Evolutionary conservation across 208 protist genomes (phyloP), one percentile per base, ranked within the genome.

Genomic region (Trypanosoma avium): DNA sequence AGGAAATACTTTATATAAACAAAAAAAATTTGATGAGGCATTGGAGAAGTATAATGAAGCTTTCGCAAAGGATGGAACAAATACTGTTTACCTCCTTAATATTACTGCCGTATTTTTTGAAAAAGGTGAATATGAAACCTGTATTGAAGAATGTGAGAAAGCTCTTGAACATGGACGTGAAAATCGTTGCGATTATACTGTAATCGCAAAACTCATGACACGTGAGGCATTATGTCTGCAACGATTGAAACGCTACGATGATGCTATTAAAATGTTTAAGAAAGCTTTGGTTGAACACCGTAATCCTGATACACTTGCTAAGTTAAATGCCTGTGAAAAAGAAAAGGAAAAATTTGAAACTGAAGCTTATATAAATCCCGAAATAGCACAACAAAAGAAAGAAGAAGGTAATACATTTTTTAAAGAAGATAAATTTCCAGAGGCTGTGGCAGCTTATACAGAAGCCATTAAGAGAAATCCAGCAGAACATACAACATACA

Each of bases 321-420:
- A 97, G 81, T 58, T 93, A 65, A 86, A 83, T 43, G 79, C 81
- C 50, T 97, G 88, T 73, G 88, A 98, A 60, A 97, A 97, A 67
- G 77, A 91, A 54, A 84, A 94, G 50, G 66, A 92, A 57, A 86
- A 96, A 67, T 75, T 81, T n/a, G 69, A 90, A n/a, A 82, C 78
- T 22, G 83, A 95, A 27, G 91, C 91, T 6, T 99, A 99, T 79
- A 81, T 98, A 19, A 79, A 96, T 49, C 89, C 86, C 5, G 96
- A 88, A 52, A 90, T 95, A 32, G 81, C 90, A 3, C 75, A 83
- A 43, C 72, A 96, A 77, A 97, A 88, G 72, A 96, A 97, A 66
- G 88, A 96, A 21, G 81, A 94, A 64, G 98, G 98, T 54, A 99
- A 99, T 78, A 82, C 84, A 17, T 78, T 96, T 35, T 99, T 99